phyloP scores from a whole-genome alignment of 2,329 filamentous ascomycete species.

The Claviceps digitariae region DNA sequence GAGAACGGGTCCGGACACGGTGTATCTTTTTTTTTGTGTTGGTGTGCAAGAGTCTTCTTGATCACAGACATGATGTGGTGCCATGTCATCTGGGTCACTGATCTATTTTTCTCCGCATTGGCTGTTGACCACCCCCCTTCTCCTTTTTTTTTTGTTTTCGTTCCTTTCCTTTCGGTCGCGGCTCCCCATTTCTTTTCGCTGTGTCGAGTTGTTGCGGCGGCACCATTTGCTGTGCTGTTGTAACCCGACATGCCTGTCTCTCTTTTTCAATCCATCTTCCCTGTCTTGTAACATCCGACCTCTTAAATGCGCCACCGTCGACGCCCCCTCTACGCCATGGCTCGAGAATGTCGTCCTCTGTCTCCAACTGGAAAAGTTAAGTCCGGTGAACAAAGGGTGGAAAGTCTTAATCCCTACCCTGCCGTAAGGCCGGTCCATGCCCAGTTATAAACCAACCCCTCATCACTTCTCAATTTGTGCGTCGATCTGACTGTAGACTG shows the following conservation, averaged over 20 bases:
- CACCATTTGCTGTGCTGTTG: background rate
- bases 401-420: background rate
- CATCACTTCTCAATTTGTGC: background rate
- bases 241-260: background rate
- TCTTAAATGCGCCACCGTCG: background rate
- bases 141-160: background rate
- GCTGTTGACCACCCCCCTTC: background rate
- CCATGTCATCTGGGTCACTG: background rate
- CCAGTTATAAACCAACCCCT: background rate
- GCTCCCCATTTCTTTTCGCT: background rate
- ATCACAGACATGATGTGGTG: background rate
- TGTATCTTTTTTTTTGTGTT: background rate
- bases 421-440: background rate
- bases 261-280: background rate
- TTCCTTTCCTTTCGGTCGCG: background rate
- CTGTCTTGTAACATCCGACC: background rate
- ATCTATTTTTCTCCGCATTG: background rate
- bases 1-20: background rate
- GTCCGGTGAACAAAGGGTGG: background rate
- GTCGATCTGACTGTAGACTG: background rate
- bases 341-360: background rate
- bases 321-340: slow-evolving; percentile 1
- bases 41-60: background rate
- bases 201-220: background rate
- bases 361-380: background rate